phyloP scores from a whole-genome alignment of 805 yeast genomes.

The Lipomyces kockii region DNA sequence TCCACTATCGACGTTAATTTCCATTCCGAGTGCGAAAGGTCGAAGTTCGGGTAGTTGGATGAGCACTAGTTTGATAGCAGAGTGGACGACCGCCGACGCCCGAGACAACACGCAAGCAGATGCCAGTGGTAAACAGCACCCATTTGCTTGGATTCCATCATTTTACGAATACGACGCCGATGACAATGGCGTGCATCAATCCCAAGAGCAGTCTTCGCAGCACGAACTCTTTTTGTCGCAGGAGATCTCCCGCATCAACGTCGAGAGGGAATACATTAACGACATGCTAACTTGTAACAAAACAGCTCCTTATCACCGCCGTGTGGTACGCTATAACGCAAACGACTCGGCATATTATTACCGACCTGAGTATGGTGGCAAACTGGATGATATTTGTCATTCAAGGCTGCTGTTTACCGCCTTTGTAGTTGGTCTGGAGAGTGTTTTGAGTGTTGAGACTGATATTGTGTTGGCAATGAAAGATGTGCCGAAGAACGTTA shows the following conservation, averaged over 20 bases:
- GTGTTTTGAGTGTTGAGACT: conserved; percentile 8
- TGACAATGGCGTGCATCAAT: neutral
- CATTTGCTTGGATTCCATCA: conserved; percentile 2
- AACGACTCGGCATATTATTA: conserved; percentile 5
- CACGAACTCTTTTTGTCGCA: neutral
- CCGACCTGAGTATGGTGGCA: conserved; percentile 2
- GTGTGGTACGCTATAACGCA: conserved; percentile 1
- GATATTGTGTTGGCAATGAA: conserved; percentile 8
- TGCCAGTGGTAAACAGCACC: neutral
- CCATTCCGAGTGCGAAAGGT: neutral
- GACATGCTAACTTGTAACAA: neutral
- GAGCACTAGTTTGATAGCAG: neutral
- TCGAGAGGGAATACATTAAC: neutral
- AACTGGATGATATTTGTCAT: conserved; percentile 4
- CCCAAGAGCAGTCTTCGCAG: neutral
- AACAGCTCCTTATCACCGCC: neutral
- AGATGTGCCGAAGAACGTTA: neutral
- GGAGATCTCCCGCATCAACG: neutral
- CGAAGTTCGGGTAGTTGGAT: conserved; percentile 1
- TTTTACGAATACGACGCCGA: neutral
- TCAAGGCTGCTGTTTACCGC: conserved; percentile 1
- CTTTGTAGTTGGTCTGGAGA: conserved; percentile 3
- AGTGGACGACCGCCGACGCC: neutral
- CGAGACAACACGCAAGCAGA: neutral
- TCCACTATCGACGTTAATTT: neutral